Conservation (phyloP, 148 eudicot genomes). For the Fagopyrum tataricum region DNA sequence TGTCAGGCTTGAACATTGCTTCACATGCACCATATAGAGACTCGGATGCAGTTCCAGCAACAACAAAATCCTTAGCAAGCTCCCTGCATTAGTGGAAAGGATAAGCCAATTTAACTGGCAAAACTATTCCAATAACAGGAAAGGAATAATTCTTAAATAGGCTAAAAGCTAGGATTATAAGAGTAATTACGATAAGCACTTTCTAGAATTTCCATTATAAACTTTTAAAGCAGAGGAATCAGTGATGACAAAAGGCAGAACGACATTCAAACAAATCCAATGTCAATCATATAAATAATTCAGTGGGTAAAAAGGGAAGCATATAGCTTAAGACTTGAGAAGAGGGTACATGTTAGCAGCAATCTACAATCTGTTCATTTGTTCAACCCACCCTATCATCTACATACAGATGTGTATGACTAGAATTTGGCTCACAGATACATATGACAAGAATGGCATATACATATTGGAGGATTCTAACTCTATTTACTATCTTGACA, state of each 20-base stretch:
- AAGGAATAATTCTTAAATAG: neutral
- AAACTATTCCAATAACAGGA: neutral
- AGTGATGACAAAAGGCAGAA: neutral
- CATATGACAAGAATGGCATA: neutral
- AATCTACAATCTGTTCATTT: neutral
- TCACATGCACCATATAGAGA: conserved; percentile 98
- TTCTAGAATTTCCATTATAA: neutral
- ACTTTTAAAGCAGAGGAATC: neutral
- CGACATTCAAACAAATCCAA: neutral
- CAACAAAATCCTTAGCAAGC: conserved; percentile 97
- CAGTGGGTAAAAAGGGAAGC: neutral
- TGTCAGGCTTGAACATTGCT: conserved; percentile 94
- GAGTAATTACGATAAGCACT: neutral
- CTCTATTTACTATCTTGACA: neutral
- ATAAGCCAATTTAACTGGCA: neutral
- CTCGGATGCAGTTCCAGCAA: conserved; percentile 92
- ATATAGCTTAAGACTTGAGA: neutral
- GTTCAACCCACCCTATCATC: neutral
- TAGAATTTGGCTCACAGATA: neutral
- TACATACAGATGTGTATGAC: neutral
- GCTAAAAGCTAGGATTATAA: neutral
- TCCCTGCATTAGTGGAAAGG: conserved; percentile 36
- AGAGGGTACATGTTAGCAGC: neutral
- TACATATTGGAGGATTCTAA: neutral
- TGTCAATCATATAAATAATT: neutral